Base-by-base conservation (phyloP, 2,329 filamentous ascomycete genomes). In the Penicillium fuscoglaucum region DNA sequence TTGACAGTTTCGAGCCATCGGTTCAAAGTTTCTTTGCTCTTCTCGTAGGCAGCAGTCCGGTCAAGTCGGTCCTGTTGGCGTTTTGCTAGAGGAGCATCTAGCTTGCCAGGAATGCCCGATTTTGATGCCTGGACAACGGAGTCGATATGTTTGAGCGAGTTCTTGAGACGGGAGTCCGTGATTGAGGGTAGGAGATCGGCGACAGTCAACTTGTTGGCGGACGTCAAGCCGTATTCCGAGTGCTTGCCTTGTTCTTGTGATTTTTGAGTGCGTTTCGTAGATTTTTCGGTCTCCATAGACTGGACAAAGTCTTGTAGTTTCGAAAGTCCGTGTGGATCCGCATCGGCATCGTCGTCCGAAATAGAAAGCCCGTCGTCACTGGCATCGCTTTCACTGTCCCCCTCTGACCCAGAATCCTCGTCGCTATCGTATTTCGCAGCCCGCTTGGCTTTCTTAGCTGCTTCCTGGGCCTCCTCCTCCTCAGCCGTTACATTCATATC, bases 1-100 rank as follows among this genome's bases (percentile, higher is more conserved):
- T 97, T 96, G 69, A 99, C 92, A 0, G 95, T 98, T 60, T 97
- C 93, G 33, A 89, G 89, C 95, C 95, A 99, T 67, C 91, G 87
- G 62, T 90, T 87, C 28, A 99, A 81, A 0, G 92, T 93, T 74
- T 97, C 89, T 69, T 96, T 96, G 51, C 91, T 93, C 80, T 96
- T 93, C 37, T 92, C 87, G 67, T 93, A 96, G 3, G 95, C 95
- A 26, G 87, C 91, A 52, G 82, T 81, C 52, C 95, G 90, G 69
- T 96, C 89, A 17, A 97, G 77, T 50, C 87, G 87, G 71, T 93
- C 92, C 74, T 98, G 93, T 67, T 96, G 90, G 60, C 93, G 85
- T 72, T 90, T 92, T 1, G 91, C 86, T 6, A 97, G 82, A 15
- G 93, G 93, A 2, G 93, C 90, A 31, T 89, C 87, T 4, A 98